These are phyloP conservation scores for Spinellus fusiger DNA, from an alignment of 192 early-diverging fungal genomes.

Conservation along the genomic window DNA sequence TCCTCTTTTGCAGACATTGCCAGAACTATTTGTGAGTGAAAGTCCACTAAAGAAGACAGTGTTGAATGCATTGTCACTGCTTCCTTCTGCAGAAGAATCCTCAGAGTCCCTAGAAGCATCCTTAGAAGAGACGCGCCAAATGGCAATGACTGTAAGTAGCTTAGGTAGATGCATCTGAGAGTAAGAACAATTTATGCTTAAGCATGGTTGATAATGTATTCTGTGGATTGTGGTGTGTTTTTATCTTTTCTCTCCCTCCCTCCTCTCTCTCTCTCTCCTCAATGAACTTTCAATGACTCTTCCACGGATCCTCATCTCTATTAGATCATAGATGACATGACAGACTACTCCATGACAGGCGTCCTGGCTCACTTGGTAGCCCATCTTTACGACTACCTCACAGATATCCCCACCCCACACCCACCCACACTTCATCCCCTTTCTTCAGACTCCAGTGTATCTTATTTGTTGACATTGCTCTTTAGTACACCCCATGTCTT, in stretches of 20 bases:
- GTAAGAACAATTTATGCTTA: no score
- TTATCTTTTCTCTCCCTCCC: no score
- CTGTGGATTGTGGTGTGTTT: no score
- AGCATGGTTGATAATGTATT: no score
- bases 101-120: no score
- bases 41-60: background rate
- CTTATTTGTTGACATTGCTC: background rate
- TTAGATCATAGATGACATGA: background rate
- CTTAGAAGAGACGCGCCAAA: no score
- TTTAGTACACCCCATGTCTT: constrained; percentile 3
- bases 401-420: background rate
- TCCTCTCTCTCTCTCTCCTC: no score
- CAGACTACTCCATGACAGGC: background rate
- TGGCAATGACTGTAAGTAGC: no score
- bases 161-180: no score
- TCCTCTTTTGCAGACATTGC: constrained; percentile 45
- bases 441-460: background rate
- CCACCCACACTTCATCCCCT: background rate
- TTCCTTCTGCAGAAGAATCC: background rate
- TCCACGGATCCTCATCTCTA: background rate
- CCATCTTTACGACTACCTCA: background rate
- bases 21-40: constrained; percentile 22
- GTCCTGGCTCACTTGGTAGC: background rate
- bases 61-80: background rate
- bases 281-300: no score